Evolutionary conservation across 140 eudicot genomes (phyloP).

Genomic region (Stevia rebaudiana): DNA sequence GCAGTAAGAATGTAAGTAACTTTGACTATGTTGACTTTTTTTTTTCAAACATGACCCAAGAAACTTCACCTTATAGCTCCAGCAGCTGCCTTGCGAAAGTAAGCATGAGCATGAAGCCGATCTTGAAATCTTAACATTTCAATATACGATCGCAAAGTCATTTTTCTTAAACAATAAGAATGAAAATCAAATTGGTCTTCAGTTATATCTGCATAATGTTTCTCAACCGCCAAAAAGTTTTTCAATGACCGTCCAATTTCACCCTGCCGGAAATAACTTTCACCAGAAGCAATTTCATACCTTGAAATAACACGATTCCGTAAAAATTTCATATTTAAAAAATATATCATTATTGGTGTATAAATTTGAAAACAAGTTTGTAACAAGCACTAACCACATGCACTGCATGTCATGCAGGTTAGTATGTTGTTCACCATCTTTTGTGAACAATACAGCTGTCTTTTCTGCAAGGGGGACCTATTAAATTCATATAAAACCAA

Average conservation of each 20-base stretch:
- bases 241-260: conserved; percentile 96
- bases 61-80: conserved; percentile 68
- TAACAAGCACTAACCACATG: conserved; percentile 74
- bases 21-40: background rate
- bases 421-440: conserved; percentile 98
- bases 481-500: conserved; percentile 8
- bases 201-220: conserved; percentile 93
- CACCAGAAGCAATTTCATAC: conserved; percentile 97
- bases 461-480: conserved; percentile 90
- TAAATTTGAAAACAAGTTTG: background rate
- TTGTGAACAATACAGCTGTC: conserved; percentile 95
- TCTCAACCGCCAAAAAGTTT: conserved; percentile 83
- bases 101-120: conserved; percentile 79
- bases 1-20: background rate
- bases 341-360: background rate
- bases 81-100: conserved; percentile 86
- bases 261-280: conserved; percentile 90
- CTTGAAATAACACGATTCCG: conserved; percentile 30
- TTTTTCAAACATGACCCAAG: background rate
- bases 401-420: conserved; percentile 98
- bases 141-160: conserved; percentile 91
- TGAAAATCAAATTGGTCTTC: conserved; percentile 98
- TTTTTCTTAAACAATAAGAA: conserved; percentile 92
- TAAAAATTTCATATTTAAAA: background rate
- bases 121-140: conserved; percentile 93